Evolutionary conservation across 805 yeast species (phyloP).

Genomic region (Metschnikowia picachoensis): DNA sequence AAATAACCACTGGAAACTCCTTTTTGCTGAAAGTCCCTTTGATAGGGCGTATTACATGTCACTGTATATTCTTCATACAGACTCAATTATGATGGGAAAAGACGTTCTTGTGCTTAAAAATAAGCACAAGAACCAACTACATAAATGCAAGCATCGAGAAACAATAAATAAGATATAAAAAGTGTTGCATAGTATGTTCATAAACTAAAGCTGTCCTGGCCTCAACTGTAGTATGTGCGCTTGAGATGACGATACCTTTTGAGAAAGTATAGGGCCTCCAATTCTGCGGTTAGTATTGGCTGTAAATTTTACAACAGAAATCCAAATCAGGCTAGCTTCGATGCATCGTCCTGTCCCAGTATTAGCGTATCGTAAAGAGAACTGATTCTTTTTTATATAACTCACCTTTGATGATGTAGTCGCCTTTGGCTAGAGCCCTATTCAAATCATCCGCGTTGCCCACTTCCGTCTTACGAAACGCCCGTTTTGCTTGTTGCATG

Average conservation of each 20-base stretch:
- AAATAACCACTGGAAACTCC: not conserved
- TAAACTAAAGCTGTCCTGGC: not conserved
- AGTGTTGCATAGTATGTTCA: not conserved
- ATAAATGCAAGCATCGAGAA: no score
- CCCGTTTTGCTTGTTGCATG: slow-evolving; percentile 17
- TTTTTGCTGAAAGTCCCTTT: no score
- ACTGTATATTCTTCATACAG: no score
- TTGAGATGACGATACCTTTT: slow-evolving; percentile 30
- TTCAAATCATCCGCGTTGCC: slow-evolving; percentile 18
- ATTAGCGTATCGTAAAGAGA: not conserved
- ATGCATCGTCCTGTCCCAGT: not conserved
- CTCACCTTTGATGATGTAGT: slow-evolving; percentile 25
- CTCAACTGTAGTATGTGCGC: slow-evolving; percentile 28
- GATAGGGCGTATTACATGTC: no score
- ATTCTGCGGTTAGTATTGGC: slow-evolving; percentile 21
- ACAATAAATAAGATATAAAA: not conserved
- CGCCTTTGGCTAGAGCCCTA: slow-evolving; percentile 27
- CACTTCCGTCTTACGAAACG: slow-evolving; percentile 18
- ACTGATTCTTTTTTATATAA: not conserved
- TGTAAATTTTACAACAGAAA: not conserved
- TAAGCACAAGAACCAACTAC: no score
- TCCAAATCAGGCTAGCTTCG: not conserved
- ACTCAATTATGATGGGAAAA: no score
- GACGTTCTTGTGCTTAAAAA: no score
- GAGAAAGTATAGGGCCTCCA: slow-evolving; percentile 32